phyloP scores from a whole-genome alignment of 1,139 yeast genomes.

The Waltiozyma sp. region DNA sequence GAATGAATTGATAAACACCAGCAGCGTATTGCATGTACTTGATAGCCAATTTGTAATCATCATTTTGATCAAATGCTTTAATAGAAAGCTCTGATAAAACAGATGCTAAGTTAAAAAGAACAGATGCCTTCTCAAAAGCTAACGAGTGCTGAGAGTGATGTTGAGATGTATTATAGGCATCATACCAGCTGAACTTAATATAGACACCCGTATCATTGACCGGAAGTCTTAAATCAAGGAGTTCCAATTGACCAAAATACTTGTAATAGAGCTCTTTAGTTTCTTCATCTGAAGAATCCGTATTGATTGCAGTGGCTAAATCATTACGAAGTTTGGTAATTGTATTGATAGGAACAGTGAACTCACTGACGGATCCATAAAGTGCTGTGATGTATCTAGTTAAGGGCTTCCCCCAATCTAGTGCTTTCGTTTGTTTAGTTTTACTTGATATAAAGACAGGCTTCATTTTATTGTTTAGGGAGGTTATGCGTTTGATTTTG shows the following conservation, averaged over 20 bases:
- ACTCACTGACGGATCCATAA: conserved; percentile 55
- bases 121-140: conserved; percentile 85
- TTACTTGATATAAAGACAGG: conserved; percentile 15
- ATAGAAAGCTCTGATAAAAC: conserved; percentile 37
- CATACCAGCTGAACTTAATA: conserved; percentile 70
- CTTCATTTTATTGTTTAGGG: conserved; percentile 12
- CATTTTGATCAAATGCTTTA: conserved; percentile 30
- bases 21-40: conserved; percentile 65
- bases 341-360: conserved; percentile 41
- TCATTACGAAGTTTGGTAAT: conserved; percentile 56
- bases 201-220: conserved; percentile 43
- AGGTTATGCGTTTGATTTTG: neutral
- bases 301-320: conserved; percentile 31
- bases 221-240: conserved; percentile 68
- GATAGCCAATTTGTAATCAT: conserved; percentile 44
- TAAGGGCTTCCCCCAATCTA: conserved; percentile 61
- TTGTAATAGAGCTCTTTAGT: conserved; percentile 30
- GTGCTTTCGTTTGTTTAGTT: conserved; percentile 43
- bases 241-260: conserved; percentile 76
- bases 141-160: conserved; percentile 51
- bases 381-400: conserved; percentile 46
- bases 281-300: conserved; percentile 5
- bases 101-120: conserved; percentile 66
- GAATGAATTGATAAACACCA: conserved; percentile 61
- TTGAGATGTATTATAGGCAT: conserved; percentile 48